A percentile compares a stretch with the other conserved stretches of the same genome.
Evolutionary conservation across 1,139 yeast genomes (phyloP).

Genomic region (Hansenula anomala): DNA sequence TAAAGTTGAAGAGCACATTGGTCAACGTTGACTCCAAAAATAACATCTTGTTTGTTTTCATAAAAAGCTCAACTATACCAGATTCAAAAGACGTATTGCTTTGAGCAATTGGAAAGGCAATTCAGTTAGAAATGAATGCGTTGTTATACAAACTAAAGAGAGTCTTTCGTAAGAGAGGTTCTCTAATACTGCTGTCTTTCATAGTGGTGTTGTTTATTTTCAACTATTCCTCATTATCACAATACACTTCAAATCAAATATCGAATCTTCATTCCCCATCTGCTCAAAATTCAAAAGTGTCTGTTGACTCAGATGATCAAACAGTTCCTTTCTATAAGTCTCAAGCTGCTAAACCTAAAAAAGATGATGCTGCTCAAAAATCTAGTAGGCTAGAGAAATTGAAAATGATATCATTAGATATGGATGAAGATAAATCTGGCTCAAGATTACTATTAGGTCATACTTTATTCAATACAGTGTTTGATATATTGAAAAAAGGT

Average conservation of each 20-base stretch:
- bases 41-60: no score
- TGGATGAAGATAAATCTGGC: slow-evolving; percentile 3
- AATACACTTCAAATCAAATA: neutral
- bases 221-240: slow-evolving; percentile 1
- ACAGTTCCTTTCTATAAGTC: slow-evolving; percentile 1
- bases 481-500: slow-evolving; percentile 33
- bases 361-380: neutral
- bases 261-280: neutral
- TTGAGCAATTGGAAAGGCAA: no score
- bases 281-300: neutral
- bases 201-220: neutral
- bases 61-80: no score
- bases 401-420: neutral
- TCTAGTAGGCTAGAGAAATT: neutral
- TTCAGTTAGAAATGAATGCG: neutral
- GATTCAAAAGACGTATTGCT: no score
- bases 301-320: neutral
- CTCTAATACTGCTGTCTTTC: neutral
- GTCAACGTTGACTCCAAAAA: no score
- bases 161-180: neutral
- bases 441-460: slow-evolving; percentile 4
- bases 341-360: neutral
- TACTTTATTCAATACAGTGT: slow-evolving; percentile 24
- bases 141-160: neutral
- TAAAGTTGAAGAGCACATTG: no score